Evolutionary conservation across 768 basidiomycete species (phyloP).

Genomic region (Suillus sp.): DNA sequence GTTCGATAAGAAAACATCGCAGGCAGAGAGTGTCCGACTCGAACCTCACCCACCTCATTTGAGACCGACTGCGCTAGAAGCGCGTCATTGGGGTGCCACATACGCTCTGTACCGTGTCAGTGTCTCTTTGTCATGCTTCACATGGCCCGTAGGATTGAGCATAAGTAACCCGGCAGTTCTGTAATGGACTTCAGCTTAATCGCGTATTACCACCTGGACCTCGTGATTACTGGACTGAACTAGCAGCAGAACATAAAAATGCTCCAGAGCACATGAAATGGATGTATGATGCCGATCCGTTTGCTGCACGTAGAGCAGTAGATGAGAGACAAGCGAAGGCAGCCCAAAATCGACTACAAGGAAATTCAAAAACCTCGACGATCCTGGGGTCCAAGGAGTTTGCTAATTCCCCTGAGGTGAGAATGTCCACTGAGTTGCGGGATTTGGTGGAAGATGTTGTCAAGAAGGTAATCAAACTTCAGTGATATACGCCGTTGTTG

Average conservation of each 20-base stretch:
- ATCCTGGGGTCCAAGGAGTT: slow-evolving; percentile 39
- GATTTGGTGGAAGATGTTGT: slow-evolving; percentile 82
- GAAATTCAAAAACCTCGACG: slow-evolving; percentile 18
- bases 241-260: slow-evolving; percentile 69
- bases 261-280: slow-evolving; percentile 72
- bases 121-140: slow-evolving; percentile 24
- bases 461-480: slow-evolving; percentile 56
- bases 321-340: slow-evolving; percentile 65
- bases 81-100: slow-evolving; percentile 89
- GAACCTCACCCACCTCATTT: slow-evolving; percentile 73
- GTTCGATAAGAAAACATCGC: slow-evolving; percentile 69
- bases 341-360: slow-evolving; percentile 45
- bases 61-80: slow-evolving; percentile 71
- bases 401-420: slow-evolving; percentile 67
- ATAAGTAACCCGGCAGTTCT: slow-evolving; percentile 53
- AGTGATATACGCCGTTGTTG: slow-evolving; percentile 4
- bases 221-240: slow-evolving; percentile 83
- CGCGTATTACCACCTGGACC: slow-evolving; percentile 80
- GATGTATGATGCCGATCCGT: slow-evolving; percentile 91
- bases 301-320: slow-evolving; percentile 68
- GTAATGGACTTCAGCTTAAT: slow-evolving; percentile 73
- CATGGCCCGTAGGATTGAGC: slow-evolving; percentile 15
- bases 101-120: slow-evolving; percentile 86
- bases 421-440: slow-evolving; percentile 75
- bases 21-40: slow-evolving; percentile 68